Conservation (phyloP, 2,329 filamentous ascomycete species). For the Fusarium gaditjirri region DNA sequence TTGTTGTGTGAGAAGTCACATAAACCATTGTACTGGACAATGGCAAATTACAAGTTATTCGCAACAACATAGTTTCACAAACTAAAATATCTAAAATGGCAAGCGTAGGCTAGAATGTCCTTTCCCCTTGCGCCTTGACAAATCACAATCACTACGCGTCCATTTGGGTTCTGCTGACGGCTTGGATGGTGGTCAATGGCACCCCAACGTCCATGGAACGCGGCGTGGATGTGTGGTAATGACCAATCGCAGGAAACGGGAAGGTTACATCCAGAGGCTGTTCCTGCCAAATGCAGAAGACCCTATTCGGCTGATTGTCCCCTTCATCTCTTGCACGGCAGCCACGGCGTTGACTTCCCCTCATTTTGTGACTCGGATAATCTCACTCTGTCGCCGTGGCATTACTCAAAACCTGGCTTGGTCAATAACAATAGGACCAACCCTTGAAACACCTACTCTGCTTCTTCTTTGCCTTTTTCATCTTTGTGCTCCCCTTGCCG, state of each 20-base stretch:
- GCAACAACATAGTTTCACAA: not conserved
- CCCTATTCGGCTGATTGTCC: conserved; percentile 33
- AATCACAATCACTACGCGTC: conserved; percentile 31
- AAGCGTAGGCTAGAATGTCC: conserved; percentile 4
- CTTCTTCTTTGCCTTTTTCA: not conserved
- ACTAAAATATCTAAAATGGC: not conserved
- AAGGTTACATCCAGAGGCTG: conserved; percentile 37
- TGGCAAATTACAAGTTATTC: not conserved
- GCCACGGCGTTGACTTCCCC: conserved; percentile 39
- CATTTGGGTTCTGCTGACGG: conserved; percentile 34
- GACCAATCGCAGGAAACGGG: conserved; percentile 31
- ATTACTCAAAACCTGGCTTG: conserved; percentile 34
- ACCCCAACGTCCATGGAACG: conserved; percentile 25
- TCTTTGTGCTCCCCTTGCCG: not conserved
- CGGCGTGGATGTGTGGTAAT: conserved; percentile 24
- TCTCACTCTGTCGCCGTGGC: conserved; percentile 20
- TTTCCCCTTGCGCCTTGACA: conserved; percentile 33
- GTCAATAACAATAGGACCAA: conserved; percentile 9
- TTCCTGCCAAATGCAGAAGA: conserved; percentile 38
- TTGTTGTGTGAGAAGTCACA: conserved; percentile 21
- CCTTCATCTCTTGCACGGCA: conserved; percentile 33
- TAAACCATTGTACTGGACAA: not conserved
- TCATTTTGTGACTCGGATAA: conserved; percentile 37
- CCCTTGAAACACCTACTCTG: not conserved
- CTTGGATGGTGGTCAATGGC: conserved; percentile 9